Base-by-base conservation (phyloP, 805 yeast species). In the Ogataea ganodermae region DNA sequence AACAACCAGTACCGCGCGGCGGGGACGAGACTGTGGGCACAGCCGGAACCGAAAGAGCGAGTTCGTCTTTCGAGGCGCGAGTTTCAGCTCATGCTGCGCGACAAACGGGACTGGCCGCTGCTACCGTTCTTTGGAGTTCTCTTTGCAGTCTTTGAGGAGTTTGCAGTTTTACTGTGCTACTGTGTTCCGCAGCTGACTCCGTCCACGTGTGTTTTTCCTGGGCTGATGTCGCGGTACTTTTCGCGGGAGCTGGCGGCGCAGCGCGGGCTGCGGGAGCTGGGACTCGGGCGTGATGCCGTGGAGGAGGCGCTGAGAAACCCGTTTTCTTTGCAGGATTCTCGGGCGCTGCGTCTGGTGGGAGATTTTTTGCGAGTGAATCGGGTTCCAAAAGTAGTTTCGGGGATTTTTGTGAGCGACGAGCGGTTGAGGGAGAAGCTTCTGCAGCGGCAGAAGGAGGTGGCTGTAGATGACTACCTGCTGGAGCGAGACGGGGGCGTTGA, bases 61-160 rank as follows among this genome's bases (percentile, higher is more conserved):
- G 50, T 68, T 17, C 24, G 45, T 12, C 32, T 68, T 1, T 51
- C 57, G 1, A 54, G 89, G 32, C 56, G 69, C 2, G 74, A 83
- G 30, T 80, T 67, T 52, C 82, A 80, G 58, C 59, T 75, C 7
- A 61, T 82, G 45, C 60, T 73, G 8, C 68, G 90, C 16, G 75
- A 83, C 1, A 70, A 70, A 4, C 59, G 59, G 1, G 86, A 84
- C 57, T 65, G 77, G 40, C 49, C 57, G 24, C 81, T 79, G 58
- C 65, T 84, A 22, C 89, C 89, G 3, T 23, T 73, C n/a, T 84
- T 84, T 67, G 84, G 76, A 0, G 56, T 78, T 1, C 55, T 82
- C 1, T 75, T 81, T 49, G 62, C 75, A n/a, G 56, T 81, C 1
- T 75, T 80, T 50, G 79, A 80, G 59, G 89, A 84, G 55, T 53